phyloP scores from a whole-genome alignment of 1,284 basidiomycete genomes.

The Gymnopus androsaceus region DNA sequence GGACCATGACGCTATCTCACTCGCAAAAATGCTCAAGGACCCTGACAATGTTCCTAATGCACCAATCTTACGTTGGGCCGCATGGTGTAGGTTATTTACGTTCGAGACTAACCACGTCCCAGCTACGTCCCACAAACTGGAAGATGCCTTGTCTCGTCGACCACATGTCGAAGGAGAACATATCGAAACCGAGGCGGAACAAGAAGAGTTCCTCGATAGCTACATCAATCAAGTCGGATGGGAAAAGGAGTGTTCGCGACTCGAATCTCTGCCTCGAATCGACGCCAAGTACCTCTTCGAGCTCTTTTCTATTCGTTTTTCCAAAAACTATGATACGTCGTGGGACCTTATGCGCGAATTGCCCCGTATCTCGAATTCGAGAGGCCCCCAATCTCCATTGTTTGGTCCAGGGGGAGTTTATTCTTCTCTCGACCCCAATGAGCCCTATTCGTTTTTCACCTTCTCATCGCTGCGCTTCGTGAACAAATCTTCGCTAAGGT shows the following conservation, averaged over 20 bases:
- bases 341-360: too few relatives aligned
- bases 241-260: too few relatives aligned
- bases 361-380: too few relatives aligned
- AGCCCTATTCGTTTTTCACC: too few relatives aligned
- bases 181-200: conserved; percentile 21
- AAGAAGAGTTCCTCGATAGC: conserved; percentile 21
- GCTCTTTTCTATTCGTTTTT: background rate
- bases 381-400: too few relatives aligned
- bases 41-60: conserved; percentile 36
- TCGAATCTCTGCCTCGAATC: background rate
- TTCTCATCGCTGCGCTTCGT: too few relatives aligned
- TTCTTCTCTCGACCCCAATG: too few relatives aligned
- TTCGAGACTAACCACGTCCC: conserved; percentile 34
- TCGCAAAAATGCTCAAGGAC: conserved; percentile 36
- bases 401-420: too few relatives aligned
- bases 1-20: conserved; percentile 36
- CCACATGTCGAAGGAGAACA: conserved; percentile 16
- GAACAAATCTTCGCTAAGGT: too few relatives aligned
- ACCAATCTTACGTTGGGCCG: conserved; percentile 36
- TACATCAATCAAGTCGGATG: conserved; percentile 1
- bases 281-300: conserved; percentile 16
- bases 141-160: conserved; percentile 32
- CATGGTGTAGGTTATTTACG: conserved; percentile 32
- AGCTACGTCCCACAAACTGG: conserved; percentile 22
- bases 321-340: background rate